Conservation (phyloP, 352 stramenopile genomes). For the Halophytophthora polymorphica region DNA sequence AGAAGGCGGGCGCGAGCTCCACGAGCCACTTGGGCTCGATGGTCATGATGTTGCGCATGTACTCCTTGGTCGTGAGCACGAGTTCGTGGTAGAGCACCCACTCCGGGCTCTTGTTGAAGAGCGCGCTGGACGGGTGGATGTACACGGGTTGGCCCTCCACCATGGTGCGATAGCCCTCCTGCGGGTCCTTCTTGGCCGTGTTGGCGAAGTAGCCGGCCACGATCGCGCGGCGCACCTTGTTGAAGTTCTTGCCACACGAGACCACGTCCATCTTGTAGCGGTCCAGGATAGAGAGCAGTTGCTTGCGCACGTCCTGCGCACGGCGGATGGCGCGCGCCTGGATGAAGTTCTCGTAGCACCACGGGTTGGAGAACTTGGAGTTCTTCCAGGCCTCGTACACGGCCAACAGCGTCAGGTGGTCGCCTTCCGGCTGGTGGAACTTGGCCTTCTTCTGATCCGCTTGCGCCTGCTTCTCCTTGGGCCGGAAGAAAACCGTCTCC, state of each 20-base stretch:
- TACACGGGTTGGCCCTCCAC: slow-evolving; percentile 98
- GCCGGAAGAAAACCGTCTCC: slow-evolving; percentile 98
- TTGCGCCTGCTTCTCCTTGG: slow-evolving; percentile 98
- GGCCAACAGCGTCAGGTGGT: slow-evolving; percentile 97
- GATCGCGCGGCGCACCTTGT: slow-evolving; percentile 97
- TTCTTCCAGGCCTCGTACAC: slow-evolving; percentile 99
- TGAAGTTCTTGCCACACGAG: slow-evolving; percentile 95
- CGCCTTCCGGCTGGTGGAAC: slow-evolving; percentile 98
- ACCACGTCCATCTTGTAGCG: slow-evolving; percentile 98
- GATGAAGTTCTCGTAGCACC: slow-evolving; percentile 99
- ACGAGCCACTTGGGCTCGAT: slow-evolving; percentile 99
- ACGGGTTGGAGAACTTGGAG: slow-evolving; percentile 97
- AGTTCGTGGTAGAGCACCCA: slow-evolving; percentile 99
- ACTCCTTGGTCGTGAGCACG: slow-evolving; percentile 94
- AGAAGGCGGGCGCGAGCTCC: slow-evolving; percentile 95
- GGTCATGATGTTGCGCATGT: slow-evolving; percentile 99
- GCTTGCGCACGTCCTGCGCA: slow-evolving; percentile 98
- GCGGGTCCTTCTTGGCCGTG: slow-evolving; percentile 98
- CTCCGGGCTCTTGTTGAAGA: slow-evolving; percentile 99
- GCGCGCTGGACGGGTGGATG: slow-evolving; percentile 96
- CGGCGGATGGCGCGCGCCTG: slow-evolving; percentile 95
- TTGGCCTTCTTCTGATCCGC: slow-evolving; percentile 99
- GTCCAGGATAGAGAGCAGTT: slow-evolving; percentile 98
- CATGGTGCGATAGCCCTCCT: slow-evolving; percentile 98
- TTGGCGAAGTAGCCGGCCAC: slow-evolving; percentile 99